Evolutionary conservation across 2,329 filamentous ascomycete genomes (phyloP).

Genomic region (Beauveria rudraprayagi): DNA sequence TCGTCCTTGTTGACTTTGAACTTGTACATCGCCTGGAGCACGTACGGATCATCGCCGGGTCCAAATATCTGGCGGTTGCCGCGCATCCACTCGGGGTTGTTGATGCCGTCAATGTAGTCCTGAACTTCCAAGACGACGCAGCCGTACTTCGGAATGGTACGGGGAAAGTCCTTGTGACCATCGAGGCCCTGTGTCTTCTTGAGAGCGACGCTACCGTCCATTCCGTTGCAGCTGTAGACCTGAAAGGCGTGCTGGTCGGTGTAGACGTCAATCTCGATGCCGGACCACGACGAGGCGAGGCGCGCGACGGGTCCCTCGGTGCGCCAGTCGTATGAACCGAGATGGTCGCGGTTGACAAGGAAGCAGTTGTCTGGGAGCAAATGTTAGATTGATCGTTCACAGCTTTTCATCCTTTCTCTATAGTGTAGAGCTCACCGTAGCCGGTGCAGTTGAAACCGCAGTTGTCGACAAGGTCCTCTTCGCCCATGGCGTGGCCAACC

Average conservation of each 20-base stretch:
- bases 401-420: not conserved
- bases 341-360: conserved; percentile 53
- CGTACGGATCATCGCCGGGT: conserved; percentile 52
- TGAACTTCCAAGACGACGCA: conserved; percentile 88
- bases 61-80: conserved; percentile 50
- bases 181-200: conserved; percentile 63
- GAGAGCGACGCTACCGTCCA: conserved; percentile 62
- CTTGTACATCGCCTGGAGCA: conserved; percentile 53
- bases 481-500: conserved; percentile 60
- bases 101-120: conserved; percentile 91
- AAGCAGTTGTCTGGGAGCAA: conserved; percentile 53
- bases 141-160: conserved; percentile 65
- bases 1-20: conserved; percentile 42
- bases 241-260: conserved; percentile 84
- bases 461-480: conserved; percentile 57
- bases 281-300: conserved; percentile 65
- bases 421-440: conserved; percentile 53
- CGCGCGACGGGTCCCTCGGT: conserved; percentile 52
- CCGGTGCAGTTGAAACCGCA: conserved; percentile 79
- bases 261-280: conserved; percentile 74
- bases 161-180: conserved; percentile 44
- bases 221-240: conserved; percentile 73
- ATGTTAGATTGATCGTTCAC: not conserved
- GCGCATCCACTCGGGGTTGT: conserved; percentile 80
- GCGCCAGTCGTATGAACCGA: conserved; percentile 56